Conservation (phyloP, 176 grass and related monocot genomes). For the Bonia amplexicaulis region DNA sequence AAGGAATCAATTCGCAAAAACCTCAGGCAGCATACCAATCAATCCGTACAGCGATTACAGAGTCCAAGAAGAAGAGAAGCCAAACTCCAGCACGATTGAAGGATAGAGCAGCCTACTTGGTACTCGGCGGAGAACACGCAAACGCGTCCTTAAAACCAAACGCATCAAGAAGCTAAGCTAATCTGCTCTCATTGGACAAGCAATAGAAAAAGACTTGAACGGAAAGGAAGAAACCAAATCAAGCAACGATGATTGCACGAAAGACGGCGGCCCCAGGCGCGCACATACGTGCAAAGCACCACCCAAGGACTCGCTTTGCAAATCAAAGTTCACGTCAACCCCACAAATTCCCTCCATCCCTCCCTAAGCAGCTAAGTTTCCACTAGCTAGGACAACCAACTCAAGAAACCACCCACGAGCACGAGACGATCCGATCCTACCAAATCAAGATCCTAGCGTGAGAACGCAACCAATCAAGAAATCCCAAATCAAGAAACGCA, state of each 20-base stretch:
- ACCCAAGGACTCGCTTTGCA: slow-evolving; percentile 26
- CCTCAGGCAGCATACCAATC: neutral
- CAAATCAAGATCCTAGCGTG: slow-evolving; percentile 19
- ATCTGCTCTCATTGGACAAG: neutral
- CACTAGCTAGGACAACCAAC: neutral
- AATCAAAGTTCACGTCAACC: slow-evolving; percentile 18
- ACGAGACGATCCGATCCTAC: slow-evolving; percentile 3
- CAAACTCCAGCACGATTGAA: neutral
- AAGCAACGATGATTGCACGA: slow-evolving; percentile 58
- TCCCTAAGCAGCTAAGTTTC: neutral
- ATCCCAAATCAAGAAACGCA: slow-evolving; percentile 27
- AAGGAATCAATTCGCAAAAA: slow-evolving; percentile 11
- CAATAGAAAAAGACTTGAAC: slow-evolving; percentile 26
- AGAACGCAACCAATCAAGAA: neutral
- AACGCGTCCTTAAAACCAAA: neutral
- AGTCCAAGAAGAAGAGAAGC: neutral
- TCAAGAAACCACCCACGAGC: neutral
- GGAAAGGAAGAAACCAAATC: slow-evolving; percentile 38
- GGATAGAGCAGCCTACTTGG: neutral
- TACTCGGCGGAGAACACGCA: neutral
- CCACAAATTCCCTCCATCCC: neutral
- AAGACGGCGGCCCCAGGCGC: slow-evolving; percentile 28
- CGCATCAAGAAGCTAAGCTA: slow-evolving; percentile 8
- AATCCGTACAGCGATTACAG: neutral
- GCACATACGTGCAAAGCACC: slow-evolving; percentile 11